Conservation (phyloP, 2,329 filamentous ascomycete species). For the Aspergillus sojae region DNA sequence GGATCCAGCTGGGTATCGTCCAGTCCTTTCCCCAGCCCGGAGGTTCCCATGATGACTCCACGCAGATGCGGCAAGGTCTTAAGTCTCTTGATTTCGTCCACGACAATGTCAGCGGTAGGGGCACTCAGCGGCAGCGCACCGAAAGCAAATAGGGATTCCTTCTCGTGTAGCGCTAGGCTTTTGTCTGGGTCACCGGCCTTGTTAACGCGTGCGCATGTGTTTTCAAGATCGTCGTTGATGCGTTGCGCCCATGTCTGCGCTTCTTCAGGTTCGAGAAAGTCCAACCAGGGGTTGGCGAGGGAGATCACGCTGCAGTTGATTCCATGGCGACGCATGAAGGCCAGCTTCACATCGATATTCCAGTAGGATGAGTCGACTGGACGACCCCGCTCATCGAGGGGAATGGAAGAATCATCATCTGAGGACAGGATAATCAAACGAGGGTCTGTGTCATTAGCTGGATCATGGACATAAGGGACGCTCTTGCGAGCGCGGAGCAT, state of each 20-base stretch:
- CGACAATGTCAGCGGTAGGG: conserved; percentile 61
- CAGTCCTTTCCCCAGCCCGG: conserved; percentile 75
- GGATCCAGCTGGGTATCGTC: conserved; percentile 76
- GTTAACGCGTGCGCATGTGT: conserved; percentile 63
- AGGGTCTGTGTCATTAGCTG: conserved; percentile 35
- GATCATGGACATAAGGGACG: conserved; percentile 50
- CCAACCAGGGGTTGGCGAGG: conserved; percentile 91
- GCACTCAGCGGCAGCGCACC: conserved; percentile 78
- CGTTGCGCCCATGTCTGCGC: conserved; percentile 65
- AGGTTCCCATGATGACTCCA: conserved; percentile 87
- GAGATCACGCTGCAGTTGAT: conserved; percentile 86
- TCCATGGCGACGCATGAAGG: conserved; percentile 82
- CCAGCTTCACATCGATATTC: conserved; percentile 75
- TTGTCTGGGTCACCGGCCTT: conserved; percentile 22
- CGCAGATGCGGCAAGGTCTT: conserved; percentile 67
- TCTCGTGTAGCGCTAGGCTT: conserved; percentile 43
- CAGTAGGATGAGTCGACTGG: conserved; percentile 84
- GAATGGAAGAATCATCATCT: conserved; percentile 45
- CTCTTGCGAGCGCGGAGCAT: conserved; percentile 57
- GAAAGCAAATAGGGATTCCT: conserved; percentile 77
- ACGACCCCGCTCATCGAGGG: conserved; percentile 63
- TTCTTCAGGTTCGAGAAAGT: conserved; percentile 69
- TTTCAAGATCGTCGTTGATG: conserved; percentile 78
- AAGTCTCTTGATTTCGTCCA: conserved; percentile 64
- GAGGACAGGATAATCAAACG: conserved; percentile 52